Evolutionary conservation across 257 asterid genomes (phyloP), one percentile per base, ranked within the genome.

Genomic region (Nyctanthes arbortristis): DNA sequence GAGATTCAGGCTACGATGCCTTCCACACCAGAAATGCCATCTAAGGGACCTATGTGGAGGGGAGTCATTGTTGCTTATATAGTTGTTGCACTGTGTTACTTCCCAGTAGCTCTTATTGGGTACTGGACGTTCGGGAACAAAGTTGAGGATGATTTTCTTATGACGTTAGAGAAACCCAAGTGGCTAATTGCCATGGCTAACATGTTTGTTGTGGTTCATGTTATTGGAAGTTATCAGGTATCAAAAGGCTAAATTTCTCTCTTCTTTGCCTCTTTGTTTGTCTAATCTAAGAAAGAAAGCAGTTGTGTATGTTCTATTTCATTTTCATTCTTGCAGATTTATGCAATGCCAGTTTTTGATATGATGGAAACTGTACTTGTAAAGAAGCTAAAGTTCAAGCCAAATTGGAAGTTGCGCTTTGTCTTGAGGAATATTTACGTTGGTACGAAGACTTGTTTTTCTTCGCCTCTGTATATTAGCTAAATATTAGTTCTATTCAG

Each of bases 101-200:
- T 78, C 67, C 86, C 85, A 0, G 81, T 81, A 8, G 86, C 81
- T n/a, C 5, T 78, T 5, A 34, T 75, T 0, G 82, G 85, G 5
- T 81, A 70, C 63, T 65, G 70, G 75, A 22, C 4, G 1, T 80
- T 73, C n/a, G 80, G 82, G 3, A 77, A 74, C 18, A 2, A 8
- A 0, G 65, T 77, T 4, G 49, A 66, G 0, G 73, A 66, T 4
- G 74, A 81, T 57, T 70, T 81, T 25, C 72, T 81, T 2, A 32
- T 30, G 1, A 0, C 74, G 0, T 45, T 81, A 1, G 32, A 72
- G n/a, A 78, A 39, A 16, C 85, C 81, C 8, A 7, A 0, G 1
- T 74, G 85, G 85, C 70, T 81, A 61, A 78, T 81, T 39, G 79
- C 80, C 39, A 65, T 61, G 69, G 85, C 81, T 47, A 81, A 81